Evolutionary conservation across 2,329 filamentous ascomycete species (phyloP), one percentile per base, ranked within the genome.

Genomic region (Domatiomyces globalis): DNA sequence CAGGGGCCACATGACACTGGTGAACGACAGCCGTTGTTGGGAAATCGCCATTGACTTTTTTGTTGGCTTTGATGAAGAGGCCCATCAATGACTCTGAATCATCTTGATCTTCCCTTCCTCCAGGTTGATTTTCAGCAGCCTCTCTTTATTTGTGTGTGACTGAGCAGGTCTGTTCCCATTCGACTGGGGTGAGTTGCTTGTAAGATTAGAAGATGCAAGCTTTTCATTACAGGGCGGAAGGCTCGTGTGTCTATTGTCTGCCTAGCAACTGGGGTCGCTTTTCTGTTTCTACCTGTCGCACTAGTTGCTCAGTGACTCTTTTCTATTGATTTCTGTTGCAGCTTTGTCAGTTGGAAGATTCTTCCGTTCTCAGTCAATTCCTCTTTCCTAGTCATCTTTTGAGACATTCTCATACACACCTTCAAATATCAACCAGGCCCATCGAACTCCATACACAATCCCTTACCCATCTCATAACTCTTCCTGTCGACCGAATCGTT

Each of bases 21-120:
- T 39, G 56, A 58, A 43, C 47, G 49, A 12, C 49, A 56, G 25
- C 56, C 56, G 22, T 45, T 58, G 36, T 51, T 58, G 27, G 49
- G 52, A 39, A 45, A 54, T 20, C 36, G 49, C n/a, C 43, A 10
- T 45, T 45, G 43, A 12, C 12, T 49, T 48, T 25, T 53, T 53
- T 39, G 33, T 39, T 15, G 33, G 12, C 15, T 3, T 15, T 39
- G 22, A 25, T 15, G 10, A 39, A 39, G 33, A 39, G 10, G 22
- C 22, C 22, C 22, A 25, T 25, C 22, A 25, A 6, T 25, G 22
- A 25, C 22, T 25, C 22, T 6, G 22, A 25, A 25, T 25, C 22
- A 25, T 25, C 3, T 6, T 25, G 22, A 39, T 15, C 12, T 39
- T 39, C 4, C 12, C 15, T 39, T 39, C 29, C 10, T 39, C 15